A percentile compares a stretch with the other conserved stretches of the same genome.
These are phyloP conservation scores for Rugosomyces carneus DNA, from an alignment of 1,284 basidiomycete species.

Conservation along the genomic window DNA sequence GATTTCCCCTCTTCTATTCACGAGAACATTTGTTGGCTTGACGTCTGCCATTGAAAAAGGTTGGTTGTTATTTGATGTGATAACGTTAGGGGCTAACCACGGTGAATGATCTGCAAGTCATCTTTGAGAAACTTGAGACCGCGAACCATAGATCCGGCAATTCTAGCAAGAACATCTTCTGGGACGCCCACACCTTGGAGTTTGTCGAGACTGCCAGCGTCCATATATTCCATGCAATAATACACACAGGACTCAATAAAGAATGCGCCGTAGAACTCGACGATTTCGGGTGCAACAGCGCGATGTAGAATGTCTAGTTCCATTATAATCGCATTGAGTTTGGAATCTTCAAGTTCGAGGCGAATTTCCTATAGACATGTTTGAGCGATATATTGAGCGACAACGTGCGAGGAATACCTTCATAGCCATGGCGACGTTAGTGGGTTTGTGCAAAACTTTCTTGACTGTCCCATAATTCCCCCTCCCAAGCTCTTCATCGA, in stretches of 20 bases:
- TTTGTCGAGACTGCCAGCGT: conserved; percentile 90
- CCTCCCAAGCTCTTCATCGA: conserved; percentile 89
- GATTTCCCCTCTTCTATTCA: conserved; percentile 85
- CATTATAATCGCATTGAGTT: conserved; percentile 96
- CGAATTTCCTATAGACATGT: conserved; percentile 78
- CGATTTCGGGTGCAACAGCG: conserved; percentile 85
- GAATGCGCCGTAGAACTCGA: conserved; percentile 98
- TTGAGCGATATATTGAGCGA: conserved; percentile 12
- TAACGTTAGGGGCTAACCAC: conserved; percentile 52
- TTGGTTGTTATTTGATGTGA: not conserved
- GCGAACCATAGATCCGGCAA: conserved; percentile 80
- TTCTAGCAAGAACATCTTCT: conserved; percentile 81
- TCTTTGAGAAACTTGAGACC: conserved; percentile 96
- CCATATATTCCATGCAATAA: conserved; percentile 99
- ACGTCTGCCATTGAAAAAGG: conserved; percentile 53
- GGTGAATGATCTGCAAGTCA: conserved; percentile 93
- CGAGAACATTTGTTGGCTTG: conserved; percentile 95
- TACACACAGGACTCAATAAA: conserved; percentile 98
- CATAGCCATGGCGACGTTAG: conserved; percentile 97
- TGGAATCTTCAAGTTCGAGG: conserved; percentile 92
- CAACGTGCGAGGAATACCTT: conserved; percentile 53
- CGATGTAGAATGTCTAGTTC: conserved; percentile 97
- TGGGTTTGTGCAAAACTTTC: conserved; percentile 91
- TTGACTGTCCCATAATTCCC: conserved; percentile 98
- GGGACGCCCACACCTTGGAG: conserved; percentile 66